These are phyloP conservation scores for Pelagophyceae sp. DNA, from an alignment of 352 stramenopile species.

Conservation along the genomic window DNA sequence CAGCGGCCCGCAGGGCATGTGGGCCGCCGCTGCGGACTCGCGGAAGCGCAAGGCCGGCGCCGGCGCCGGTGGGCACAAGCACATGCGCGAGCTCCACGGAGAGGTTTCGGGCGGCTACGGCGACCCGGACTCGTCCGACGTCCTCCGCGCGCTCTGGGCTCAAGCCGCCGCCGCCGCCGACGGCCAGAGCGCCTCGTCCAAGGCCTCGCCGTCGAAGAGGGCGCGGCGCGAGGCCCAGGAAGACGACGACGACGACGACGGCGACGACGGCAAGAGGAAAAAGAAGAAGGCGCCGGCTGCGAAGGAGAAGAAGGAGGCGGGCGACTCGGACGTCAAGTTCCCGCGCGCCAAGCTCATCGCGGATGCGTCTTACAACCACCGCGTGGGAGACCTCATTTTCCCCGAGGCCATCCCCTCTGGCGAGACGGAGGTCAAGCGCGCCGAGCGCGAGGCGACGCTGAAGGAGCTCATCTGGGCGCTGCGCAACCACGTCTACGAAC, in stretches of 20 bases:
- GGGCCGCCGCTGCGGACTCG: background rate
- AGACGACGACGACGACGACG: background rate
- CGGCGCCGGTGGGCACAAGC: background rate
- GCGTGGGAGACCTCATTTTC: background rate
- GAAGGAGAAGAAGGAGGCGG: background rate
- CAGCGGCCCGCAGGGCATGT: background rate
- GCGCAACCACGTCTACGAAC: conserved; percentile 29
- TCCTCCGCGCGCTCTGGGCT: background rate
- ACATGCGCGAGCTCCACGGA: conserved; percentile 17
- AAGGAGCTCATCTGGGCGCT: conserved; percentile 34
- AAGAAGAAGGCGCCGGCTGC: background rate
- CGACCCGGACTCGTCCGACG: background rate
- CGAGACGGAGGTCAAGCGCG: background rate
- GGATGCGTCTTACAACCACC: background rate
- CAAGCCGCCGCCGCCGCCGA: too few species aligned
- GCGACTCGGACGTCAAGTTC: conserved; percentile 17
- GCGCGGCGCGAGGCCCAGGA: background rate
- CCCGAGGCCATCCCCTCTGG: background rate
- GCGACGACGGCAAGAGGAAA: background rate
- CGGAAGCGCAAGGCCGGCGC: conserved; percentile 17
- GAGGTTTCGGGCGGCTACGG: conserved; percentile 16
- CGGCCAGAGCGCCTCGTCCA: background rate
- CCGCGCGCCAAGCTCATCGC: background rate
- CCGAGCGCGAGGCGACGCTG: conserved; percentile 16
- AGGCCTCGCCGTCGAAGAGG: background rate